Base-by-base conservation (phyloP, 768 basidiomycete genomes). In the Tricholomella constricta region DNA sequence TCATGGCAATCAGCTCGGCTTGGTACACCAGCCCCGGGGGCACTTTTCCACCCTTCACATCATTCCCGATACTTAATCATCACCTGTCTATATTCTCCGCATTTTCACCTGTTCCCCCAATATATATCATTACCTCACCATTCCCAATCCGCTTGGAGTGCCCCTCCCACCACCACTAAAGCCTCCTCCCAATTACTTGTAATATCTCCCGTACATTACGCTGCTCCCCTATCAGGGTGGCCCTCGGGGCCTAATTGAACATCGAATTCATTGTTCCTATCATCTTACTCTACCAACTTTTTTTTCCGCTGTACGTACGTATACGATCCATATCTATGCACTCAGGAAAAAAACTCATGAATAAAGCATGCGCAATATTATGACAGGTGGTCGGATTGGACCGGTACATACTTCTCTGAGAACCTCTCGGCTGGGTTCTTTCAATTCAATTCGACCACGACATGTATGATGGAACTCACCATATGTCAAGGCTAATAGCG, bases 151-250 rank as follows among this genome's bases (percentile, higher is more conserved):
- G 27, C 34, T 23, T 37, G 42, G 42, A 51, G 40, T 50, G 51
- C 48, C 20, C 52, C n/a, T 34, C 53, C 52, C 57, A 47, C 53
- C 47, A 54, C 47, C 57, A 51, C 59, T 60, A 47, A 57, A 61
- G 48, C 43, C 63, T 52, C 46, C 55, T 37, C 40, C 45, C 45
- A 56, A 54, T 61, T 37, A 61, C 53, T 62, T 72, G 69, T 71
- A 71, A 67, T 71, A 65, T 32, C 38, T 57, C 62, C 60, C 59
- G 43, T 66, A 69, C 61, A 38, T 58, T 70, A 72, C 42, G 55
- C 55, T 51, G 56, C 47, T 50, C 51, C 50, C 34, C 35, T 40
- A 31, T 43, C 48, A 57, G 44, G 57, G 64, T 58, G 26, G 54
- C 51, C 38, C 26, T 20, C n/a, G n/a, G n/a, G n/a, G n/a, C n/a